Conservation (phyloP, 1,139 yeast species). For the Suhomyces panamericanus region DNA sequence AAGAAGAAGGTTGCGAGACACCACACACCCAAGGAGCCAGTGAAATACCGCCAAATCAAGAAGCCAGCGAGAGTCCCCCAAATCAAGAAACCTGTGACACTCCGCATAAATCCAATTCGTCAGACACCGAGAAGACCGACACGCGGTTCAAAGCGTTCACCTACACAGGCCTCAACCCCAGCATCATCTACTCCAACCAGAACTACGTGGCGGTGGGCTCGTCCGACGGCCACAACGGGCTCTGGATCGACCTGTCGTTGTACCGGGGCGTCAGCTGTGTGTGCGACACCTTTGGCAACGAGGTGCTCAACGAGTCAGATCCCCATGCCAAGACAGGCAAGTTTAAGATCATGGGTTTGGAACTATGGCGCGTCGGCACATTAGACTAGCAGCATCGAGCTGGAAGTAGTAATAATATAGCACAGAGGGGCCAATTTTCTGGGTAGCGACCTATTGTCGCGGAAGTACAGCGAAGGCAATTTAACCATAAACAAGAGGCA, state of each 20-base stretch:
- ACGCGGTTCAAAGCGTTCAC: slow-evolving; percentile 75
- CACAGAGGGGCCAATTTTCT: too few relatives aligned
- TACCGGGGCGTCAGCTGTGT: slow-evolving; percentile 74
- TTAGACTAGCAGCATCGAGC: slow-evolving; percentile 16
- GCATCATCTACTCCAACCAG: slow-evolving; percentile 77
- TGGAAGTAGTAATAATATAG: background rate
- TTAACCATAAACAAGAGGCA: too few relatives aligned
- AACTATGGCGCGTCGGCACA: slow-evolving; percentile 79
- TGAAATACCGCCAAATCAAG: too few relatives aligned
- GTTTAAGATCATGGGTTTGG: slow-evolving; percentile 75
- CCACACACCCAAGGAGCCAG: background rate
- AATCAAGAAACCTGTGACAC: too few relatives aligned
- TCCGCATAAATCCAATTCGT: too few relatives aligned
- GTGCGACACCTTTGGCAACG: slow-evolving; percentile 90
- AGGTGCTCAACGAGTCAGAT: slow-evolving; percentile 60
- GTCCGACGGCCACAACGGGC: slow-evolving; percentile 85
- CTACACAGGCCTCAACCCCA: slow-evolving; percentile 87
- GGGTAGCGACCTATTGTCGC: too few relatives aligned
- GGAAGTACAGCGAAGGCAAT: too few relatives aligned
- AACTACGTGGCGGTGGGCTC: slow-evolving; percentile 85
- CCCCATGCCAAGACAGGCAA: slow-evolving; percentile 37
- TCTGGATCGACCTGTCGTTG: slow-evolving; percentile 80
- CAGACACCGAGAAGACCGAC: too few relatives aligned
- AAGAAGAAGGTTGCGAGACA: too few relatives aligned
- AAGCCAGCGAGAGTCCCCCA: too few relatives aligned